A percentile compares a stretch with the other conserved stretches of the same genome.
Evolutionary conservation across 768 basidiomycete genomes (phyloP).

Genomic region (Phlegmacium glaucopus): DNA sequence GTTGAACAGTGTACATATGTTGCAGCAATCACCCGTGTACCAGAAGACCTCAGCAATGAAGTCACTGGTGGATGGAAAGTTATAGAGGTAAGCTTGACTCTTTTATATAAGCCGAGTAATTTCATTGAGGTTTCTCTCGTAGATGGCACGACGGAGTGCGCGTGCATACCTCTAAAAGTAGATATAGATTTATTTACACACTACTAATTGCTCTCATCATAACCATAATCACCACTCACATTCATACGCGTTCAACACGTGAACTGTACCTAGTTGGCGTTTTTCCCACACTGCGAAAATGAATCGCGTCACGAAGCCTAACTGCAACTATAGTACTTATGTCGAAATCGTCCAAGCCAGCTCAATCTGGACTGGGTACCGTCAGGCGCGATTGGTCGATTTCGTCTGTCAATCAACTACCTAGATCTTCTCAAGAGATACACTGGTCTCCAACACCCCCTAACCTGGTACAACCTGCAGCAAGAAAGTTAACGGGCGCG

Average conservation of each 20-base stretch:
- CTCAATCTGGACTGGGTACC: constrained; percentile 57
- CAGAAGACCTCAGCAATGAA: constrained; percentile 87
- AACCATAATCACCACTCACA: constrained; percentile 26
- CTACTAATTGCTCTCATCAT: constrained; percentile 12
- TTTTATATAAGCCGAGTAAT: not conserved
- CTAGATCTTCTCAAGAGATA: constrained; percentile 38
- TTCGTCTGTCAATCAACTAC: constrained; percentile 19
- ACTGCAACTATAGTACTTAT: not conserved
- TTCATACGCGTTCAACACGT: constrained; percentile 16
- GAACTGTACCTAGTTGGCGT: constrained; percentile 15
- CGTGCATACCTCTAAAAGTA: constrained; percentile 43
- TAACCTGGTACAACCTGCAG: constrained; percentile 11
- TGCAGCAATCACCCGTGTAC: constrained; percentile 84
- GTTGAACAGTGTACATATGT: constrained; percentile 95
- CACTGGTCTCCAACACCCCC: constrained; percentile 41
- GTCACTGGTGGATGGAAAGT: constrained; percentile 98
- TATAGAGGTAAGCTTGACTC: constrained; percentile 66
- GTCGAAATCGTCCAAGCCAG: constrained; percentile 5
- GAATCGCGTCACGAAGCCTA: not conserved
- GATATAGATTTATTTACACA: constrained; percentile 18
- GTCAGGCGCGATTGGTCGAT: constrained; percentile 63
- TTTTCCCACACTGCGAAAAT: constrained; percentile 12
- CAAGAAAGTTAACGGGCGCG: constrained; percentile 21
- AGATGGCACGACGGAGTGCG: constrained; percentile 45
- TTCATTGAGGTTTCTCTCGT: constrained; percentile 5